Conservation (phyloP, 108 stramenopile genomes). For the Conticribra guillardii region DNA sequence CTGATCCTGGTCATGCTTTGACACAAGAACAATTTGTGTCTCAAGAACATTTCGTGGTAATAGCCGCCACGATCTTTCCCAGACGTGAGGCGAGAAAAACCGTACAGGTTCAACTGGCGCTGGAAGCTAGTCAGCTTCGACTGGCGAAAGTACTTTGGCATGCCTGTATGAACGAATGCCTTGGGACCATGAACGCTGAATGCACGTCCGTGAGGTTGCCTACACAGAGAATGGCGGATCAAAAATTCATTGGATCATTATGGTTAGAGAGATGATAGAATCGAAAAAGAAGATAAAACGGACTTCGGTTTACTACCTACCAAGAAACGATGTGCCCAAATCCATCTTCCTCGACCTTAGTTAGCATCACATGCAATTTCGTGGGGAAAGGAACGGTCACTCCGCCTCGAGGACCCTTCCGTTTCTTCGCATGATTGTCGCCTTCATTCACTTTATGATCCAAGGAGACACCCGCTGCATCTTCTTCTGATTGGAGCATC, state of each 20-base stretch:
- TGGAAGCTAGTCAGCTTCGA: slow-evolving; percentile 87
- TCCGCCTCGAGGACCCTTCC: slow-evolving; percentile 58
- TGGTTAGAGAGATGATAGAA: not conserved
- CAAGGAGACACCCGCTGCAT: not conserved
- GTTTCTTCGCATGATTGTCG: slow-evolving; percentile 5
- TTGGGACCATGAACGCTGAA: slow-evolving; percentile 74
- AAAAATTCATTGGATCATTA: not conserved
- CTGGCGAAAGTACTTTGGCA: slow-evolving; percentile 92
- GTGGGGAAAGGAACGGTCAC: slow-evolving; percentile 65
- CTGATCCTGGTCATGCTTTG: slow-evolving; percentile 57
- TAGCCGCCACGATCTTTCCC: slow-evolving; percentile 79
- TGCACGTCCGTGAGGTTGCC: slow-evolving; percentile 70
- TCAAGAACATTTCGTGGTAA: slow-evolving; percentile 79
- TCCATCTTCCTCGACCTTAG: slow-evolving; percentile 58
- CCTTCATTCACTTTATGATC: not conserved
- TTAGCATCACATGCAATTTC: slow-evolving; percentile 71
- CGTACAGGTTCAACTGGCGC: slow-evolving; percentile 88
- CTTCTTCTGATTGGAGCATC: not conserved
- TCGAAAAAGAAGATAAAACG: not conserved
- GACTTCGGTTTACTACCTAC: slow-evolving; percentile 26
- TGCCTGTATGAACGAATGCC: slow-evolving; percentile 69
- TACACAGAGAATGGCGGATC: slow-evolving; percentile 2
- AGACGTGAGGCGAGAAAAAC: slow-evolving; percentile 64
- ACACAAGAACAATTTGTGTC: slow-evolving; percentile 70
- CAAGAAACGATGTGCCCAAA: slow-evolving; percentile 66